Evolutionary conservation across 2,329 filamentous ascomycete species (phyloP).

Genomic region (Anthostomella pinea): DNA sequence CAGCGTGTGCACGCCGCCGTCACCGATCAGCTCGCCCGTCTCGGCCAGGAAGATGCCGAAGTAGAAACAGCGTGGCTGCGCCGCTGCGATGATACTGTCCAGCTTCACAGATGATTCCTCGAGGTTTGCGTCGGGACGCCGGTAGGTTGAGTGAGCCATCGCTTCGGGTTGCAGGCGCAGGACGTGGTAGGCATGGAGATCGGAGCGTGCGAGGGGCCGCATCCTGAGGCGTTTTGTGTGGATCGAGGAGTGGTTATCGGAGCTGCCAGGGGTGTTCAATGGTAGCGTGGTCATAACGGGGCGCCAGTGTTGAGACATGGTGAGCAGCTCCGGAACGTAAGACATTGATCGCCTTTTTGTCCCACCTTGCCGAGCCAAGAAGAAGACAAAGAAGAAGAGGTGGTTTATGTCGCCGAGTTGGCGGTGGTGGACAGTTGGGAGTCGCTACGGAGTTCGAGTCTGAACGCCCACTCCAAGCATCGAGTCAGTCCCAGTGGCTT

Average conservation of each 20-base stretch:
- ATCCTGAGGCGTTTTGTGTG: conserved; percentile 4
- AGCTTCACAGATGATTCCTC: conserved; percentile 4
- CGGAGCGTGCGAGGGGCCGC: neutral
- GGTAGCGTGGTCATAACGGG: too few relatives aligned
- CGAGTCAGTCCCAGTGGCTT: too few relatives aligned
- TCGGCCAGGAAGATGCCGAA: conserved; percentile 8
- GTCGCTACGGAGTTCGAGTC: too few relatives aligned
- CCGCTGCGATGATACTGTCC: conserved; percentile 3
- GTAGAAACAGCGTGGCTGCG: conserved; percentile 2
- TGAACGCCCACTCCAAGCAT: too few relatives aligned
- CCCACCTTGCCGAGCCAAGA: too few relatives aligned
- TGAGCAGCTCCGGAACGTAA: too few relatives aligned
- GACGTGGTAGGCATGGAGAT: conserved; percentile 2
- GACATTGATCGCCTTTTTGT: too few relatives aligned
- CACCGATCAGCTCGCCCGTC: conserved; percentile 10
- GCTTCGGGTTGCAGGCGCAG: conserved; percentile 1
- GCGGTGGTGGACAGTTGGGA: too few relatives aligned
- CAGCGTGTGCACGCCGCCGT: conserved; percentile 6
- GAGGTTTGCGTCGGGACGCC: neutral
- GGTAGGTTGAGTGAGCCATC: conserved; percentile 6
- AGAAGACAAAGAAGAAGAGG: too few relatives aligned
- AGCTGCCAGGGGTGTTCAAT: too few relatives aligned
- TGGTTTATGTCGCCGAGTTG: too few relatives aligned
- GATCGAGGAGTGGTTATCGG: neutral
- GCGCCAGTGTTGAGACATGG: too few relatives aligned